Conservation (phyloP, 306 rosid genomes). For the Corylus heterophylla region DNA sequence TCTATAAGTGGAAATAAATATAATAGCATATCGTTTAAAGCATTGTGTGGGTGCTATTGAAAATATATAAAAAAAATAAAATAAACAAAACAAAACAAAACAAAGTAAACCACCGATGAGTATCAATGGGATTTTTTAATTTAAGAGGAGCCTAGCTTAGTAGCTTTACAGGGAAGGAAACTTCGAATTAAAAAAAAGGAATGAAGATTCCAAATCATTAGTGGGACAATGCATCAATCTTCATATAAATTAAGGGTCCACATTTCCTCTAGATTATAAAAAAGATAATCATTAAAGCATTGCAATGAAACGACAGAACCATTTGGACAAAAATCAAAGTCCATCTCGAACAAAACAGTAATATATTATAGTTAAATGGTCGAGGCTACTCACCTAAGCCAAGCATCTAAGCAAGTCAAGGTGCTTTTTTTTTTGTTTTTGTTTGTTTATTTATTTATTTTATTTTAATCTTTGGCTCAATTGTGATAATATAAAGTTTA, state of each 20-base stretch:
- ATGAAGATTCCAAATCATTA: conserved; percentile 37
- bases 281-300: background rate
- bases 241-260: background rate
- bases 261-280: background rate
- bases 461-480: too few species aligned
- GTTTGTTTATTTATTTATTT: too few species aligned
- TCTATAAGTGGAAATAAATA: too few species aligned
- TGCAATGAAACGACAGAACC: conserved; percentile 1
- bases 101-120: background rate
- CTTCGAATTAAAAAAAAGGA: background rate
- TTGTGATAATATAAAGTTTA: too few species aligned
- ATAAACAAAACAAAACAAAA: background rate
- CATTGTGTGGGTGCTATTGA: background rate
- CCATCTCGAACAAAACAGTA: background rate
- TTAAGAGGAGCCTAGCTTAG: background rate
- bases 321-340: conserved; percentile 5
- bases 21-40: background rate
- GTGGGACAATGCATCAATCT: conserved; percentile 28
- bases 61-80: background rate
- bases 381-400: too few species aligned
- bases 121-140: background rate
- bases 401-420: too few species aligned
- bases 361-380: too few species aligned
- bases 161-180: background rate
- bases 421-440: too few species aligned